Evolutionary conservation across 2,329 filamentous ascomycete species (phyloP), one percentile per base, ranked within the genome.

Genomic region (Fonsecaea monophora): DNA sequence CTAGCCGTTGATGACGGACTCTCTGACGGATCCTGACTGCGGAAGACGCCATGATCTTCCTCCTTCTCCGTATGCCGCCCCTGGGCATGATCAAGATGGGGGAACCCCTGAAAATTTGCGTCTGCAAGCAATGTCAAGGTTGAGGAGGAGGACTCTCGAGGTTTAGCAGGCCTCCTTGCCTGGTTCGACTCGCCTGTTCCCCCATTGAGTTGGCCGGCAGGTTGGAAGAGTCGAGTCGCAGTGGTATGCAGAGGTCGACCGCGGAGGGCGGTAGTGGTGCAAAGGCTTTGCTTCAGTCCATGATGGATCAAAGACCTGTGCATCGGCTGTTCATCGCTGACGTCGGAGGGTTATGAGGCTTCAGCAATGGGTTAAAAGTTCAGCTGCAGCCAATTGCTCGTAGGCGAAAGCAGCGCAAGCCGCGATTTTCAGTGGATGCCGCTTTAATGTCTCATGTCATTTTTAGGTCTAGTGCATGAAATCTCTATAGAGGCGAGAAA

Each of bases 281-380:
- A 21, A 66, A 38, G 53, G 54, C 40, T 64, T 35, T 60, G 60
- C 42, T 48, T 65, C 50, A 69, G 45, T 54, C 61, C 67, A 69
- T 69, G 45, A 25, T 53, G 48, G 48, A 60, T 30, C 12, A 50
- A 62, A 37, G 37, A 48, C 25, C 61, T 62, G 57, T 64, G 67
- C 67, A 69, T 69, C 58, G 64, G 67, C 61, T 65, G 61, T 54
- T 30, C 65, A 67, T 64, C 34, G 56, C 57, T 55, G 60, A 32
- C 40, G 32, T 37, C 10, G 18, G 45, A 21, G 15, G 18, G 10
- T 21, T 25, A 25, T 25, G 18, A 25, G 18, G 45, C 18, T 18
- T 25, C 18, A 25, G 45, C 45, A 25, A 50, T 12, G 18, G 12
- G 25, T 25, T 25, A 25, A 25, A 50, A 50, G 45, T 50, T 9